These are phyloP conservation scores for Aristolochia contorta DNA, from an alignment of 164 flowering plant species.

Conservation along the genomic window DNA sequence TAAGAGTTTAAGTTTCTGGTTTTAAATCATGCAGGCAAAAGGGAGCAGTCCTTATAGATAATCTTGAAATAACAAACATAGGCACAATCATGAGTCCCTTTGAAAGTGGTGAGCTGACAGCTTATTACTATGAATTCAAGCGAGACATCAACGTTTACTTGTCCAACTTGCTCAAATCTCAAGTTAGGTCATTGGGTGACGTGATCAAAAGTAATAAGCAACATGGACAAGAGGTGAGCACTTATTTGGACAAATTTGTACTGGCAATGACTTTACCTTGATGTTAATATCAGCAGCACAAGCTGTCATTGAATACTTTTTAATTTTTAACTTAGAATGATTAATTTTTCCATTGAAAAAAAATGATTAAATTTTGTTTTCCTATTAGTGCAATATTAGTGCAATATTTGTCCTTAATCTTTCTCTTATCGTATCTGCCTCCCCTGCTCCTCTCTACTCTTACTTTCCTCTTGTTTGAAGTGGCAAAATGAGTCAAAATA, in stretches of 20 bases:
- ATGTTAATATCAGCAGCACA: no score
- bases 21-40: slow-evolving; percentile 12
- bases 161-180: slow-evolving; percentile 34
- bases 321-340: no score
- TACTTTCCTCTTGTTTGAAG: no score
- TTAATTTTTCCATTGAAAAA: no score
- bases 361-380: no score
- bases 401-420: no score
- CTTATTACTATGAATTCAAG: slow-evolving; percentile 44
- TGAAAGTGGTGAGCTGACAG: slow-evolving; percentile 26
- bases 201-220: slow-evolving; percentile 43
- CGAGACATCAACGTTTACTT: slow-evolving; percentile 29
- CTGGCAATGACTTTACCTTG: background rate
- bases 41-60: slow-evolving; percentile 37
- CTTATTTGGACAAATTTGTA: background rate
- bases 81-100: slow-evolving; percentile 15
- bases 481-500: no score
- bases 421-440: no score
- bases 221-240: slow-evolving; percentile 26
- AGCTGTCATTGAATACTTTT: no score
- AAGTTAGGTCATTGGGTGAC: slow-evolving; percentile 45
- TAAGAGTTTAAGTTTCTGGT: no score
- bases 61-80: slow-evolving; percentile 30
- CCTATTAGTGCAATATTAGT: no score
- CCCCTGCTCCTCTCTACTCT: no score